Evolutionary conservation across 2,329 filamentous ascomycete genomes (phyloP).

Genomic region (Colletotrichum musae): DNA sequence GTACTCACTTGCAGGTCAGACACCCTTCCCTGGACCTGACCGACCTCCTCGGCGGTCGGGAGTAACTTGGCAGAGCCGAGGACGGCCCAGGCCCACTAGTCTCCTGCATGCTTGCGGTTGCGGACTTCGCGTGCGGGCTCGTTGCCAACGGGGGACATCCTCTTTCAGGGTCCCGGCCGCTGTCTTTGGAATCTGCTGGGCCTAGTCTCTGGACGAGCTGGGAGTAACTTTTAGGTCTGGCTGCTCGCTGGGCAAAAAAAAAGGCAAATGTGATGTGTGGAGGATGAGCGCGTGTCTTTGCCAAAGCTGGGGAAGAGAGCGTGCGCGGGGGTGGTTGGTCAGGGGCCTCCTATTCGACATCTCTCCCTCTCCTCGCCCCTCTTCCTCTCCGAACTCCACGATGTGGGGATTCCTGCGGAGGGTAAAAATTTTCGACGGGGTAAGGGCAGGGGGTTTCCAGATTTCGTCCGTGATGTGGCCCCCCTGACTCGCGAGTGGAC

Average conservation of each 20-base stretch:
- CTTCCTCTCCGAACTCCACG: slow-evolving; percentile 23
- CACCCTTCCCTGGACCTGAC: slow-evolving; percentile 57
- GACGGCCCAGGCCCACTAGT: slow-evolving; percentile 25
- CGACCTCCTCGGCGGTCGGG: slow-evolving; percentile 31
- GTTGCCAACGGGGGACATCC: slow-evolving; percentile 26
- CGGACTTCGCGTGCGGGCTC: slow-evolving; percentile 33
- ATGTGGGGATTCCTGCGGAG: slow-evolving; percentile 27
- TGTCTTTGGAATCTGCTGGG: background rate
- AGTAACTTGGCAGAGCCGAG: slow-evolving; percentile 33
- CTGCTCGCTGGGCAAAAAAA: background rate
- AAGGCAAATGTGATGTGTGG: background rate
- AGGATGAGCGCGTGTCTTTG: slow-evolving; percentile 13
- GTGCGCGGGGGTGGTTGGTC: slow-evolving; percentile 1
- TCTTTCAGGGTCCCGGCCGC: slow-evolving; percentile 9
- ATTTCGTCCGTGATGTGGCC: slow-evolving; percentile 5
- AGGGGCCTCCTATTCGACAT: background rate
- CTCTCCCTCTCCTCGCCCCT: slow-evolving; percentile 1
- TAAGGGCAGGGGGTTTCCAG: background rate
- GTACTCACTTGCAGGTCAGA: slow-evolving; percentile 61
- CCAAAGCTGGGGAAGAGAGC: slow-evolving; percentile 33
- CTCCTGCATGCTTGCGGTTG: slow-evolving; percentile 40
- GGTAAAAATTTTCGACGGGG: background rate
- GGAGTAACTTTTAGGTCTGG: background rate
- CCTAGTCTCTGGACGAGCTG: background rate
- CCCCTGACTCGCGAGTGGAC: slow-evolving; percentile 9